These are phyloP conservation scores for Amaranthus palmeri DNA, from an alignment of 148 eudicot species.

Conservation along the genomic window DNA sequence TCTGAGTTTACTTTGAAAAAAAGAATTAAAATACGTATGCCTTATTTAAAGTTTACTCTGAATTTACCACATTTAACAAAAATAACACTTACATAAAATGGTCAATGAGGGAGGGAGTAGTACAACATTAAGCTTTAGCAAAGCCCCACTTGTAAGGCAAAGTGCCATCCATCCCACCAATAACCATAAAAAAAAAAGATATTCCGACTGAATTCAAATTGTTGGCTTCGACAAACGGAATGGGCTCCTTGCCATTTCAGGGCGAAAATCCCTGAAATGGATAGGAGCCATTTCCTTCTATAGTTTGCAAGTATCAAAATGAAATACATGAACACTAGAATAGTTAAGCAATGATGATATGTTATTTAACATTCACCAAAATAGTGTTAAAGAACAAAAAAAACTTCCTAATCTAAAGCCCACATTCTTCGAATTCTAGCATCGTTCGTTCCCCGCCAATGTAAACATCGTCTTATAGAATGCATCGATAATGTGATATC, in stretches of 20 bases:
- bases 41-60: no score
- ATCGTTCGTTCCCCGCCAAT: slow-evolving; percentile 43
- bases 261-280: slow-evolving; percentile 30
- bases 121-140: no score
- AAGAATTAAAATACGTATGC: no score
- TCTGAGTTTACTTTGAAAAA: no score
- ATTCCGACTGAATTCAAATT: not conserved
- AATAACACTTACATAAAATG: no score
- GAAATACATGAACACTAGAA: not conserved
- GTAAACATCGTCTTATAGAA: no score
- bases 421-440: slow-evolving; percentile 48
- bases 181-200: not conserved
- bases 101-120: no score
- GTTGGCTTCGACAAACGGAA: slow-evolving; percentile 1
- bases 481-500: slow-evolving; percentile 6
- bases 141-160: not conserved
- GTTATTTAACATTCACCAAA: slow-evolving; percentile 12
- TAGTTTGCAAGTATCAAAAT: slow-evolving; percentile 1
- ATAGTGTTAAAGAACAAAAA: not conserved
- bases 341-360: not conserved
- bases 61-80: no score
- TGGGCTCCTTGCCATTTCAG: slow-evolving; percentile 47
- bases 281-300: slow-evolving; percentile 38
- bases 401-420: slow-evolving; percentile 27
- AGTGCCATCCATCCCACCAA: not conserved